Conservation (phyloP, 2,329 filamentous ascomycete genomes). For the Claviceps sp. region DNA sequence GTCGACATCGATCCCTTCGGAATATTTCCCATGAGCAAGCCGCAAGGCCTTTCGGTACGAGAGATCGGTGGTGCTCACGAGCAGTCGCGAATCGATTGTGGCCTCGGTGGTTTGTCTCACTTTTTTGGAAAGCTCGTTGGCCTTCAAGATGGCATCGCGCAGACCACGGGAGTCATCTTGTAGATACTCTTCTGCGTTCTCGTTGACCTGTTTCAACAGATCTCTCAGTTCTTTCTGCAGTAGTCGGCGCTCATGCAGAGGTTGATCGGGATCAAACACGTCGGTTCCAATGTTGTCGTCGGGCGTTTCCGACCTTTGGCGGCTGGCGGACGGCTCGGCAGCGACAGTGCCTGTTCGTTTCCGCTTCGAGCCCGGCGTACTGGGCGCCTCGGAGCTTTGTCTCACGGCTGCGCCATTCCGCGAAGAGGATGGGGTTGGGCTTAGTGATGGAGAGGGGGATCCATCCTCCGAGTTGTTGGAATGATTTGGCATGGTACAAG, state of each 20-base stretch:
- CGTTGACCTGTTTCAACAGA: constrained; percentile 44
- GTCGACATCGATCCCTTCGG: constrained; percentile 72
- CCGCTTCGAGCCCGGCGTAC: constrained; percentile 16
- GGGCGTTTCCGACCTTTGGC: constrained; percentile 8
- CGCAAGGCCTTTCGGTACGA: constrained; percentile 66
- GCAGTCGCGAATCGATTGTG: constrained; percentile 73
- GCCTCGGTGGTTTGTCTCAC: constrained; percentile 86
- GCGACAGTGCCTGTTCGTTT: constrained; percentile 16
- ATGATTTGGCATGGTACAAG: constrained; percentile 13
- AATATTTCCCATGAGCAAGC: constrained; percentile 57
- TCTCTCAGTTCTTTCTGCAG: constrained; percentile 59
- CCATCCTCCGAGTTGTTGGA: constrained; percentile 8
- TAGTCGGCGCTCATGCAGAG: constrained; percentile 55
- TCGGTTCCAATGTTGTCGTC: constrained; percentile 17
- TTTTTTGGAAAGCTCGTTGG: constrained; percentile 50
- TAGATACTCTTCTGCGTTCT: constrained; percentile 63
- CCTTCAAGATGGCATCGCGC: constrained; percentile 48
- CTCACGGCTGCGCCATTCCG: constrained; percentile 13
- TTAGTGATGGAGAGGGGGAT: constrained; percentile 10
- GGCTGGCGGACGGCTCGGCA: constrained; percentile 12
- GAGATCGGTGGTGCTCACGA: constrained; percentile 69
- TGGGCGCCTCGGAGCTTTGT: constrained; percentile 12
- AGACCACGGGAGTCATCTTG: constrained; percentile 52
- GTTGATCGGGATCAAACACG: constrained; percentile 72
- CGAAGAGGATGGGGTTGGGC: constrained; percentile 10